Percentiles rank a stretch among this genome's conserved stretches.
phyloP scores from a whole-genome alignment of 2,329 filamentous ascomycete genomes.

The Diplodia scrobiculata region DNA sequence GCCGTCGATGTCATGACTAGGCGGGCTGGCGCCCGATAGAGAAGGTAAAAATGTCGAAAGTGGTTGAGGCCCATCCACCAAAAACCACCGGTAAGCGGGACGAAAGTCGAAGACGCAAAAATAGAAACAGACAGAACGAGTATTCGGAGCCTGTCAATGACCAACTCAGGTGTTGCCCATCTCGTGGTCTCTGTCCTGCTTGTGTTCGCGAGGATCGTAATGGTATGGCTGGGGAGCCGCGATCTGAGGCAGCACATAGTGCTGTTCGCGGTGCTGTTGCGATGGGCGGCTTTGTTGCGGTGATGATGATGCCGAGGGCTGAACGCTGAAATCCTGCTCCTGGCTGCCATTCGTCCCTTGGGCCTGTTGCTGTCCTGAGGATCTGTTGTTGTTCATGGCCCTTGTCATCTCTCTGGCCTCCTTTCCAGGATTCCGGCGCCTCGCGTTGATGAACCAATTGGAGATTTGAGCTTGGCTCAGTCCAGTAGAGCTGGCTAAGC shows the following conservation, averaged over 20 bases:
- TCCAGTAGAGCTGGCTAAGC: slow-evolving; percentile 38
- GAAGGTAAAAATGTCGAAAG: neutral
- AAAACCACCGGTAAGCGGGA: neutral
- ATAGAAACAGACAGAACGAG: neutral
- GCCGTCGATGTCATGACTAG: neutral
- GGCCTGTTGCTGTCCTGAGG: slow-evolving; percentile 2
- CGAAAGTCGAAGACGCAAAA: neutral
- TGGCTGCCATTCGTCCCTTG: neutral
- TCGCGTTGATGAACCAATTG: slow-evolving; percentile 81
- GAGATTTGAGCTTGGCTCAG: slow-evolving; percentile 56
- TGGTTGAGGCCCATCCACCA: neutral
- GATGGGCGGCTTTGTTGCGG: neutral
- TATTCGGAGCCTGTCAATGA: neutral
- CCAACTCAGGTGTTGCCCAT: neutral
- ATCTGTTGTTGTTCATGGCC: neutral
- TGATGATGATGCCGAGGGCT: neutral
- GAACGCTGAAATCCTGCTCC: neutral
- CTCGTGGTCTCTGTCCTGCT: neutral
- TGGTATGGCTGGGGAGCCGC: neutral
- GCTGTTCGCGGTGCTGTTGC: neutral
- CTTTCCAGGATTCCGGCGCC: slow-evolving; percentile 55
- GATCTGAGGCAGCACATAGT: neutral
- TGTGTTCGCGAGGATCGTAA: too few species aligned
- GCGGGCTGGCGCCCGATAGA: neutral
- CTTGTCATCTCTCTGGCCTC: slow-evolving; percentile 1